Evolutionary conservation across 1,284 basidiomycete genomes (phyloP).

Genomic region (Exobasidium cylindrosporum): DNA sequence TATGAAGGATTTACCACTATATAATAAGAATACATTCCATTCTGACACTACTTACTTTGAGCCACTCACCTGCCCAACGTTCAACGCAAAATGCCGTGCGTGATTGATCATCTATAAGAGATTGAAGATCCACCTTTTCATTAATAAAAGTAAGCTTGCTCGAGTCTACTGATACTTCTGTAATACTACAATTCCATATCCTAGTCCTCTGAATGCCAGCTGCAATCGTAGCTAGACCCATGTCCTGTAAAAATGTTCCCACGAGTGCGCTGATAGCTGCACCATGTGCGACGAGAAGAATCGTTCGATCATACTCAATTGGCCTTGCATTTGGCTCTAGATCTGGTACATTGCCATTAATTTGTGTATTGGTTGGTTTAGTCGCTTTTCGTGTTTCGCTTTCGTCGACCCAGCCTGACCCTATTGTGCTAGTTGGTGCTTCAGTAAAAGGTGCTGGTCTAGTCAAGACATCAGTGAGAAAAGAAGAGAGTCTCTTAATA

Average conservation of each 20-base stretch:
- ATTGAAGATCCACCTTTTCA: not conserved
- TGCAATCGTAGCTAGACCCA: slow-evolving; percentile 26
- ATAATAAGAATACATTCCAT: too few species aligned
- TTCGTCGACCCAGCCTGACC: not conserved
- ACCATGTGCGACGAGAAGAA: slow-evolving; percentile 48
- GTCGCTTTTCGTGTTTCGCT: not conserved
- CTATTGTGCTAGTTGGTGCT: not conserved
- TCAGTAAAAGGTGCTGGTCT: slow-evolving; percentile 4
- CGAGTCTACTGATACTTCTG: slow-evolving; percentile 23
- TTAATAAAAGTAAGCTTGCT: not conserved
- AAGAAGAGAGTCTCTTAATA: not conserved
- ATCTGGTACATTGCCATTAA: not conserved
- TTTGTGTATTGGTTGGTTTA: not conserved
- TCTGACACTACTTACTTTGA: too few species aligned
- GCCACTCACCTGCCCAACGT: slow-evolving; percentile 5
- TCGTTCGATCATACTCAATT: slow-evolving; percentile 19
- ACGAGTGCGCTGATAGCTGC: slow-evolving; percentile 44
- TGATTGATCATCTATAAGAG: not conserved
- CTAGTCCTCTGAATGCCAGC: slow-evolving; percentile 25
- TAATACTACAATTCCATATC: slow-evolving; percentile 52
- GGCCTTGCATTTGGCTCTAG: not conserved
- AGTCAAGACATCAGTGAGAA: slow-evolving; percentile 3
- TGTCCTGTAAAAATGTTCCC: slow-evolving; percentile 30
- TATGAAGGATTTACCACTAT: not conserved
- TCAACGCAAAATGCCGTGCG: slow-evolving; percentile 2